These are phyloP conservation scores for Ogataea paradorogensis DNA, from an alignment of 805 yeast species.

Conservation along the genomic window DNA sequence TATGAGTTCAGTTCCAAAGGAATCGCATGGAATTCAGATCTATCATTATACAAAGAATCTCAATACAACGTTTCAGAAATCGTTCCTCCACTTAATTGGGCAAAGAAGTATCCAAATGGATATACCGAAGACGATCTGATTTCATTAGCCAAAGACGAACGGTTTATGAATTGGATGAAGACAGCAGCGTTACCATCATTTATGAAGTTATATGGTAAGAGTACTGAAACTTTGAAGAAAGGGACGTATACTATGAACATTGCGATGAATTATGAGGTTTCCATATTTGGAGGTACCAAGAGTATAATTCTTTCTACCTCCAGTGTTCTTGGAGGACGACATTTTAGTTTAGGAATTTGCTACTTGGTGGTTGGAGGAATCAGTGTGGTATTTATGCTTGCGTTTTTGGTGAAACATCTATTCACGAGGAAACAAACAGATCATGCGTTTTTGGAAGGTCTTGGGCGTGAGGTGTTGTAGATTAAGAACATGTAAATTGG, in stretches of 20 bases:
- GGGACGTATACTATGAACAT: slow-evolving; percentile 74
- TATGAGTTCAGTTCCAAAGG: slow-evolving; percentile 47
- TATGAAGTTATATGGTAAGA: slow-evolving; percentile 76
- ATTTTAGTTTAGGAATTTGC: slow-evolving; percentile 78
- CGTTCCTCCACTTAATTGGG: slow-evolving; percentile 96
- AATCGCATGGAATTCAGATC: slow-evolving; percentile 86
- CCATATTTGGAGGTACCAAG: slow-evolving; percentile 85
- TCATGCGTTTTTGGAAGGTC: slow-evolving; percentile 30
- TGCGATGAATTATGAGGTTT: slow-evolving; percentile 77
- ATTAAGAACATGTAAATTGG: background rate
- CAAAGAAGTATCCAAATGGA: slow-evolving; percentile 73
- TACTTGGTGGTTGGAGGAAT: slow-evolving; percentile 82
- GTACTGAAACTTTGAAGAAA: slow-evolving; percentile 51
- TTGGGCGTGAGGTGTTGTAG: slow-evolving; percentile 23
- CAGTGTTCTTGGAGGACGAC: slow-evolving; percentile 83
- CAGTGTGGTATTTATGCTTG: slow-evolving; percentile 64
- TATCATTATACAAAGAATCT: slow-evolving; percentile 68
- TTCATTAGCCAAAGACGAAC: slow-evolving; percentile 71
- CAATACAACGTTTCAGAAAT: slow-evolving; percentile 63
- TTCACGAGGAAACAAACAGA: slow-evolving; percentile 40
- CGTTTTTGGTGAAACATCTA: slow-evolving; percentile 77
- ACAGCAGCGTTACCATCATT: slow-evolving; percentile 92
- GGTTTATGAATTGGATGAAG: slow-evolving; percentile 96
- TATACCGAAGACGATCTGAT: slow-evolving; percentile 82
- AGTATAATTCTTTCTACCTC: slow-evolving; percentile 77